Evolutionary conservation across 2,329 filamentous ascomycete genomes (phyloP), one percentile per base, ranked within the genome.

Genomic region (Phyllosticta citrichinensis): DNA sequence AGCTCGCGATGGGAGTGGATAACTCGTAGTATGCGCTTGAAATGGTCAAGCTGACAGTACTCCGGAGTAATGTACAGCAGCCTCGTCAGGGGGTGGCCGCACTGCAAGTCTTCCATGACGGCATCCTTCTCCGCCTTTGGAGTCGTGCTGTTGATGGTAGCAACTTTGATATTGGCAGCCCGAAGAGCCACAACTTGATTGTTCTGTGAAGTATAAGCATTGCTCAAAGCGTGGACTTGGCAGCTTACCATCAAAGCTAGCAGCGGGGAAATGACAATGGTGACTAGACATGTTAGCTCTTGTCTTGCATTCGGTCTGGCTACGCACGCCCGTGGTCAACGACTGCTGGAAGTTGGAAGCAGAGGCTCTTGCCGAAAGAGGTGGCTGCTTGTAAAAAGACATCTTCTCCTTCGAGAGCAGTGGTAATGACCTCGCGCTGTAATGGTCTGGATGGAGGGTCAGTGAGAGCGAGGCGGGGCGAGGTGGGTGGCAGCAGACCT

Each of bases 21-120:
- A 4, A 88, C 77, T 63, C 83, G 81, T 9, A 97, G 77, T 56
- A 86, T 83, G 63, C 85, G 83, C 50, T 92, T 87, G 73, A 97
- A 97, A 62, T 81, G 80, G 63, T 91, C 83, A 4, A 84, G 83
- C 35, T 87, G 84, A 72, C 93, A 97, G 62, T 91, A 83, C 72
- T 97, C 93, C 0, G 93, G 93, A 0, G 93, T 97, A 5, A 97
- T 91, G 69, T 97, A 97, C 14, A 97, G 84, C 3, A 97, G 82
- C 5, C 91, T 83, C 3, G 84, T 95, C 17, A 81, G 81, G 1
- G 93, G 93, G 70, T 97, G 92, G 0, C 92, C 93, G 19, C 89
- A 93, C 64, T 89, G 87, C 47, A 97, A 83, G 68, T 97, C 93
- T 59, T 83, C 82, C 58, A 93, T 81, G 64, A 97, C 91, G 27